Percentiles rank a stretch among this genome's conserved stretches.
Evolutionary conservation across 768 basidiomycete species (phyloP).

Genomic region (Chiua virens): DNA sequence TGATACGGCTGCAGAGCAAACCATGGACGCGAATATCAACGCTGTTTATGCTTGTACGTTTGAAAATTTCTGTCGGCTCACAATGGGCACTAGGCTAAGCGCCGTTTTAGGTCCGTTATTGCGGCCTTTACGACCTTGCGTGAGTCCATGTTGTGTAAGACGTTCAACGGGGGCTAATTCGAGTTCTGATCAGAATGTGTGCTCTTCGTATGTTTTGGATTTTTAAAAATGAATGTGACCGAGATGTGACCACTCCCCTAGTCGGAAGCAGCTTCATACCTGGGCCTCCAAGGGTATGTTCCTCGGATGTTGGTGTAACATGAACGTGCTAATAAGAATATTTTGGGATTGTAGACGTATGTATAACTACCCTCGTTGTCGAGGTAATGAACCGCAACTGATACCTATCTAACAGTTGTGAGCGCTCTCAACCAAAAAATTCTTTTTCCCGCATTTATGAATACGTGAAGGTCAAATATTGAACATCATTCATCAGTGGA

Average conservation of each 20-base stretch:
- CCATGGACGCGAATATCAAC: too few species aligned
- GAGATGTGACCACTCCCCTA: neutral
- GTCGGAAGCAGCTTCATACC: constrained; percentile 6
- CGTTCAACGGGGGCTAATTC: too few species aligned
- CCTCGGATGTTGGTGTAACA: neutral
- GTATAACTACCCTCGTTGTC: neutral
- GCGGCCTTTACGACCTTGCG: neutral
- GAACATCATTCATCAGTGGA: neutral
- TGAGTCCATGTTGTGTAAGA: neutral
- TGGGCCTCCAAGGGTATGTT: neutral
- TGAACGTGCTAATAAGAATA: neutral
- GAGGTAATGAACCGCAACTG: neutral
- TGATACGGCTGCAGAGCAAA: too few species aligned
- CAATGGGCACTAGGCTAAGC: too few species aligned
- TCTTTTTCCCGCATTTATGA: neutral
- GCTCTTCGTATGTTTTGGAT: neutral
- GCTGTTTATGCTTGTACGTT: neutral
- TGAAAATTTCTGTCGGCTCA: too few species aligned
- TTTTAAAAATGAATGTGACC: neutral
- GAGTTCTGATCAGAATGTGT: neutral
- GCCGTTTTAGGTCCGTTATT: constrained; percentile 10
- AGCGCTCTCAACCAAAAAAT: neutral
- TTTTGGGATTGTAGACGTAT: neutral
- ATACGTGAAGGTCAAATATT: neutral
- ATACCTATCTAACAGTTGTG: neutral